Evolutionary conservation across 805 yeast genomes (phyloP).

Genomic region (Myxozyma sirexii): DNA sequence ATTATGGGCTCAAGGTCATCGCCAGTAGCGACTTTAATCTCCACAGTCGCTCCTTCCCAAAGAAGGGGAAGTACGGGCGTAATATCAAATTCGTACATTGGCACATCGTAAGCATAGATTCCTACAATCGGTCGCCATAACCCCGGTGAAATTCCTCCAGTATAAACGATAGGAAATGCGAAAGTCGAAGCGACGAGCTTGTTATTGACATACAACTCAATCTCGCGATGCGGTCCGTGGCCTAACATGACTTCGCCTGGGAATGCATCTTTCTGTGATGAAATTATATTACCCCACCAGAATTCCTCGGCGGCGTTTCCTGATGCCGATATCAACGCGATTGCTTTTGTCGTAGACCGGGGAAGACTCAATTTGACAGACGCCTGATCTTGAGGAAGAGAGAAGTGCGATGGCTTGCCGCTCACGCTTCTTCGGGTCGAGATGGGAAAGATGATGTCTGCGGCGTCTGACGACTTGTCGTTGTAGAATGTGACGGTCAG

Average conservation of each 20-base stretch:
- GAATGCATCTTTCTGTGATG: conserved; percentile 47
- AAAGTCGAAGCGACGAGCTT: conserved; percentile 58
- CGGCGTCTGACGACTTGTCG: conserved; percentile 13
- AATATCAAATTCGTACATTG: conserved; percentile 68
- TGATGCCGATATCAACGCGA: conserved; percentile 61
- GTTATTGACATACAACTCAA: conserved; percentile 57
- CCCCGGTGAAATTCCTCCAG: conserved; percentile 81
- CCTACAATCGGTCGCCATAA: conserved; percentile 83
- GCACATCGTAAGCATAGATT: conserved; percentile 70
- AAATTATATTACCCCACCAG: conserved; percentile 69
- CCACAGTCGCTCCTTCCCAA: conserved; percentile 55
- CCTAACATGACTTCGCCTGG: conserved; percentile 45
- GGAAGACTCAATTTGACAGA: conserved; percentile 56
- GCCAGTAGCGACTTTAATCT: conserved; percentile 87
- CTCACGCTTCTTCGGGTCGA: conserved; percentile 14
- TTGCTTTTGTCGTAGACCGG: conserved; percentile 60
- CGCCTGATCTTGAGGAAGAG: conserved; percentile 46
- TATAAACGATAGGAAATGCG: conserved; percentile 74
- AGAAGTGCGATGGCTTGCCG: conserved; percentile 38
- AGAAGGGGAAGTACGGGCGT: conserved; percentile 70
- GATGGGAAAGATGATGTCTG: conserved; percentile 22
- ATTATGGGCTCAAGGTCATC: conserved; percentile 55
- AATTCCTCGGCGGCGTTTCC: conserved; percentile 84
- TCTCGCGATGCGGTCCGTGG: conserved; percentile 71
- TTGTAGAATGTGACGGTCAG: conserved; percentile 56